phyloP scores from a whole-genome alignment of 106 monocot genomes.

The Acorus calamus region DNA sequence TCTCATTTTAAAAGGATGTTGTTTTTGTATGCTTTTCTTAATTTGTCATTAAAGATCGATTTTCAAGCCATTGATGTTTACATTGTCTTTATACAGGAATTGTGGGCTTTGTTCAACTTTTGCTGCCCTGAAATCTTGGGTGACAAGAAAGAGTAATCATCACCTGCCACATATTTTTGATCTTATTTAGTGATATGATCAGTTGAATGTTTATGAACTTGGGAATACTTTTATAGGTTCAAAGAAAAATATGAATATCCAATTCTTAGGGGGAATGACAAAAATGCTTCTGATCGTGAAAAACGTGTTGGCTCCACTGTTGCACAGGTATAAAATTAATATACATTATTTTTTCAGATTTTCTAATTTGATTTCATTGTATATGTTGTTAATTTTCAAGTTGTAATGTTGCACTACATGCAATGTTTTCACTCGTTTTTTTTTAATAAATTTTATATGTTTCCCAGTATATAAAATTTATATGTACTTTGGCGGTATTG shows the following conservation, averaged over 20 bases:
- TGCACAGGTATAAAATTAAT: conserved; percentile 54
- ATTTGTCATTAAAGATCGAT: neutral
- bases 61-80: neutral
- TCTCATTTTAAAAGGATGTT: neutral
- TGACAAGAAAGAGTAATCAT: conserved; percentile 70
- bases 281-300: conserved; percentile 73
- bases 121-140: conserved; percentile 89
- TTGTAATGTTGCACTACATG: too few species aligned
- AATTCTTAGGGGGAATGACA: conserved; percentile 90
- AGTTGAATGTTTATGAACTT: too few species aligned
- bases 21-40: neutral
- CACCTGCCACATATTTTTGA: neutral
- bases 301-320: conserved; percentile 81
- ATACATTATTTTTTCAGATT: too few species aligned
- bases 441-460: too few species aligned
- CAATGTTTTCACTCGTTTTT: too few species aligned
- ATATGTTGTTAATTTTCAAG: too few species aligned
- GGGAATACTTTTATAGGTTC: conserved; percentile 41
- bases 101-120: conserved; percentile 93
- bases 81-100: conserved; percentile 45
- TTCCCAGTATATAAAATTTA: too few species aligned
- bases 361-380: too few species aligned
- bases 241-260: conserved; percentile 70
- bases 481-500: too few species aligned
- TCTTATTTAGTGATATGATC: neutral